These are phyloP conservation scores for Epichloe baconii DNA, from an alignment of 2,329 filamentous ascomycete species.

Conservation along the genomic window DNA sequence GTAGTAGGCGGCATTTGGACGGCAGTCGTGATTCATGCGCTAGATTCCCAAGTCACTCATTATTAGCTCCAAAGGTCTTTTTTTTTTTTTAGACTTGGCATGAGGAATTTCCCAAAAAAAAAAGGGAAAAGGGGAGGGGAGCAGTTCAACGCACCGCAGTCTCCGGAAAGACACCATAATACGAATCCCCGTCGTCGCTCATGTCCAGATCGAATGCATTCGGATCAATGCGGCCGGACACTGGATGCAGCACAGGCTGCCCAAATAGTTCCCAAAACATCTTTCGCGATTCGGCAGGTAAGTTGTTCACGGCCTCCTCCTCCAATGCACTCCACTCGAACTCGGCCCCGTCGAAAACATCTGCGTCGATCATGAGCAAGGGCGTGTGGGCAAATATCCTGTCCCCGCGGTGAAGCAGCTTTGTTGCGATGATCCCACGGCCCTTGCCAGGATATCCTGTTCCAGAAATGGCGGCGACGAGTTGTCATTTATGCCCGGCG, in stretches of 20 bases:
- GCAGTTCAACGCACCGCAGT: constrained; percentile 6
- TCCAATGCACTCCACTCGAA: not conserved
- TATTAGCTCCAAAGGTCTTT: too few species aligned
- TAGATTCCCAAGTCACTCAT: not conserved
- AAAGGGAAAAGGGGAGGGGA: fast-evolving
- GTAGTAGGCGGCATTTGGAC: constrained; percentile 30
- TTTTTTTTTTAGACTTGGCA: not conserved
- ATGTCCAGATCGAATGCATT: constrained; percentile 7
- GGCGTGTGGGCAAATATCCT: constrained; percentile 8
- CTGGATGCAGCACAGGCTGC: not conserved
- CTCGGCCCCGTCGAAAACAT: not conserved
- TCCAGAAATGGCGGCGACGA: constrained; percentile 10
- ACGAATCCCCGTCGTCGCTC: not conserved
- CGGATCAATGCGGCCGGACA: constrained; percentile 5
- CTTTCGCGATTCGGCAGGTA: constrained; percentile 1
- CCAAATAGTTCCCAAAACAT: constrained; percentile 7
- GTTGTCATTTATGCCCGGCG: constrained; percentile 13
- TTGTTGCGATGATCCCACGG: constrained; percentile 14
- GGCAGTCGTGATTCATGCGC: constrained; percentile 33
- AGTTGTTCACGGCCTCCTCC: constrained; percentile 3
- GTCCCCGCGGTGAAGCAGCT: constrained; percentile 11
- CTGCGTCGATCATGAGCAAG: constrained; percentile 5
- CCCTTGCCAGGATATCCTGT: constrained; percentile 12
- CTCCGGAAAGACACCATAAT: constrained; percentile 7
- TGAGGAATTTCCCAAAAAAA: too few species aligned